Evolutionary conservation across 78 protist genomes (phyloP).

Genomic region (Corallochytrium limacisporum): DNA sequence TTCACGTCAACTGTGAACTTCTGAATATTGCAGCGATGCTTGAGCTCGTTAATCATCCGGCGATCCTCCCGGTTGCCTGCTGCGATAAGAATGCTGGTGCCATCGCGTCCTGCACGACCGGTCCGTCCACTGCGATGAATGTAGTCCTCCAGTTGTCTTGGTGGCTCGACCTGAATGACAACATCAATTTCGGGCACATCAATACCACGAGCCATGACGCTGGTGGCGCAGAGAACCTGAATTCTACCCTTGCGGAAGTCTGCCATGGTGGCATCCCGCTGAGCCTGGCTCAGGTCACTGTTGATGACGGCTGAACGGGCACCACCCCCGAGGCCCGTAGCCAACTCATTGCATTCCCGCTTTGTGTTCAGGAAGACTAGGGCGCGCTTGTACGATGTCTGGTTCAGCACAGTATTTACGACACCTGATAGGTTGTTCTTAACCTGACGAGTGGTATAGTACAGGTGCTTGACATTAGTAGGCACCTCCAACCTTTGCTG

Average conservation of each 20-base stretch:
- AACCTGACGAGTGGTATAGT: too few relatives aligned
- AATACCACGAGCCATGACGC: conserved; percentile 72
- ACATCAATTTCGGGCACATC: conserved; percentile 55
- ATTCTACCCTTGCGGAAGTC: background rate
- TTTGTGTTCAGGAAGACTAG: conserved; percentile 6
- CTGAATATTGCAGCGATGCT: too few relatives aligned
- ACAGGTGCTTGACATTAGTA: too few relatives aligned
- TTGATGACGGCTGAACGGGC: background rate
- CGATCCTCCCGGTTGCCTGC: too few relatives aligned
- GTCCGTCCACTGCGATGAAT: conserved; percentile 93
- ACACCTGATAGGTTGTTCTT: too few relatives aligned
- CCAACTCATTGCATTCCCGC: conserved; percentile 8
- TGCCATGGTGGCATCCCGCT: background rate
- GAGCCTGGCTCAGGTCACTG: conserved; percentile 12
- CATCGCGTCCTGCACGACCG: conserved; percentile 88
- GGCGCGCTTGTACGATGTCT: too few relatives aligned
- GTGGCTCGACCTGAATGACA: conserved; percentile 77
- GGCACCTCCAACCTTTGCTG: too few relatives aligned
- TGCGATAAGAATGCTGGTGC: conserved; percentile 78
- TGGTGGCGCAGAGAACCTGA: conserved; percentile 47
- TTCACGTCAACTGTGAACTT: too few relatives aligned
- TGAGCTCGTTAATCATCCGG: too few relatives aligned
- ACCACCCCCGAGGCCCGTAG: background rate
- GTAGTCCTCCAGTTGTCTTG: conserved; percentile 61
- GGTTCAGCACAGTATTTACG: too few relatives aligned